These are phyloP conservation scores for Diaporthe australafricana DNA, from an alignment of 2,329 filamentous ascomycete species.

Conservation along the genomic window DNA sequence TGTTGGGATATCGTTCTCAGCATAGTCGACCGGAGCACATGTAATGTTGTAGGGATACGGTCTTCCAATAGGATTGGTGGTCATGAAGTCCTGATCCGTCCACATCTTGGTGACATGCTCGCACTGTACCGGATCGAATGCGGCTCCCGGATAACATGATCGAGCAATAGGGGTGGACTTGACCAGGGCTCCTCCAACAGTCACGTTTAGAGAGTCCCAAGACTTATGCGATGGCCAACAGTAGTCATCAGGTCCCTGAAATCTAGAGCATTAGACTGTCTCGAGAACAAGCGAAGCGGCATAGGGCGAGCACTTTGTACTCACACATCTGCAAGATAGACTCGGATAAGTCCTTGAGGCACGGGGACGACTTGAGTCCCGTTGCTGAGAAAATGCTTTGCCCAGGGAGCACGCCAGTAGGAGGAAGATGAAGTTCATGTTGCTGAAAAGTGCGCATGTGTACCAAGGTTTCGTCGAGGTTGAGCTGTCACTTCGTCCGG, in stretches of 20 bases:
- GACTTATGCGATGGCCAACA: slow-evolving; percentile 24
- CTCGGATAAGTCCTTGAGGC: neutral
- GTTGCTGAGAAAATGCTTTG: neutral
- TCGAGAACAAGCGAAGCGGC: neutral
- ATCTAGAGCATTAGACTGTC: neutral
- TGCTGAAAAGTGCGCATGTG: neutral
- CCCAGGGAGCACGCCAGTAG: neutral
- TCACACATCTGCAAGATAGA: neutral
- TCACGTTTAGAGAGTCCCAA: neutral
- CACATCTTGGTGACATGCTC: neutral
- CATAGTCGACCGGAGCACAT: slow-evolving; percentile 4
- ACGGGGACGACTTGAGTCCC: neutral
- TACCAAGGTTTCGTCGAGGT: neutral
- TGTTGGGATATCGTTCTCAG: neutral
- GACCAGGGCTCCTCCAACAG: neutral
- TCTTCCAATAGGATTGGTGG: neutral
- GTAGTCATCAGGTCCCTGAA: slow-evolving; percentile 1
- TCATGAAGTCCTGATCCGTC: slow-evolving; percentile 1
- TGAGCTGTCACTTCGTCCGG: neutral
- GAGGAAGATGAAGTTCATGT: neutral
- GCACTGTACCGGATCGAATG: neutral
- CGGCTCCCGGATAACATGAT: neutral
- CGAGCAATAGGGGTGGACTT: neutral
- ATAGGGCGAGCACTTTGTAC: neutral
- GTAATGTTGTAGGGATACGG: slow-evolving; percentile 3